Evolutionary conservation across 495 filamentous ascomycete species (phyloP), one percentile per base, ranked within the genome.

Genomic region (Podospora comata): DNA sequence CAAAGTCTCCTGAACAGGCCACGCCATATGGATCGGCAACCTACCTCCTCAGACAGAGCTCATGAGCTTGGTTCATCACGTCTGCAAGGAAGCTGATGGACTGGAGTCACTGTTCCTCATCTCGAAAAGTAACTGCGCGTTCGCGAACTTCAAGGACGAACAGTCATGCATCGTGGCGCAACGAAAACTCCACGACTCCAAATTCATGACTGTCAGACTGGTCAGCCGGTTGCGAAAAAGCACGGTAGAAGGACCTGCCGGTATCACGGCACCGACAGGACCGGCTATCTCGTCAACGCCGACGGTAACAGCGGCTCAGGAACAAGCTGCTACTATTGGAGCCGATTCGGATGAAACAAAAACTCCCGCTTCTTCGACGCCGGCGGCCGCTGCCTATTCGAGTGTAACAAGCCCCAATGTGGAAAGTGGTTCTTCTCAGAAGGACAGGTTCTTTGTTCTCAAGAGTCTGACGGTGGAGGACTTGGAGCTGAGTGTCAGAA

Each of bases 11-110:
- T 65, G 2, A 15, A 61, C 61, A 85, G 95, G 95, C 3, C 91
- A 97, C 77, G 94, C 95, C 4, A 87, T 99, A 27, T 99, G 95
- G 95, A 92, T 97, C 26, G 95, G 95, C 27, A 99, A 99, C 78
- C 83, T 99, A 0, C 94, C 95, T 5, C 90, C 92, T 0, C 89
- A 89, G 59, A 89, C 93, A 7, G 88, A 85, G 34, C 84, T 99
- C 34, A 86, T 90, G 68, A 90, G 88, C 67, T 81, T 99, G 19
- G 96, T 97, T 67, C 90, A 96, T 69, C 90, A 97, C 75, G 96
- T 97, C 65, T 96, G 92, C 28, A 88, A 85, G 67, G 93, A 94
- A 67, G 89, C 92, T 0, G 88, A 85, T 0, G 91, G 93, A 23
- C 86, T 99, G 48, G 91, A 97, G 77, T 97, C 93, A 55, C 85